Conservation (phyloP, 257 asterid genomes). For the Pogostemon cablin region DNA sequence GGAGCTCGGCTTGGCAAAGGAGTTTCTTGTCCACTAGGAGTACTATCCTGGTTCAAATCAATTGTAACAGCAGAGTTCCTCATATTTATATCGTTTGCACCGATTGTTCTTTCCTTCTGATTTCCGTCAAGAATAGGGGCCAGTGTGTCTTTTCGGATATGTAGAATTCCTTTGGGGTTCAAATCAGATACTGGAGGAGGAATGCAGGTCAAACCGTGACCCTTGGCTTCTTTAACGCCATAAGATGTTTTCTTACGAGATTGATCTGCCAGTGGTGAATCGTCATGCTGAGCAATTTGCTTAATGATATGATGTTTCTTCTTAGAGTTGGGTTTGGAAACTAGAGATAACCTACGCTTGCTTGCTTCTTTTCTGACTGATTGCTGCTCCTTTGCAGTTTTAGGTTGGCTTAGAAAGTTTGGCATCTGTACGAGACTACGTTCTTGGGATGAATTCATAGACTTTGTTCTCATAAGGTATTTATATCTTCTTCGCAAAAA, state of each 20-base stretch:
- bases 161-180: slow-evolving; percentile 44
- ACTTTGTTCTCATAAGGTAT: slow-evolving; percentile 49
- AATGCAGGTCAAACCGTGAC: slow-evolving; percentile 10
- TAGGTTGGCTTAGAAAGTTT: slow-evolving; percentile 33
- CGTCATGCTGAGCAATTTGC: slow-evolving; percentile 32
- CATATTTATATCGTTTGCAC: slow-evolving; percentile 38
- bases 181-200: slow-evolving; percentile 33
- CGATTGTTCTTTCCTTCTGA: slow-evolving; percentile 44
- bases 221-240: slow-evolving; percentile 37
- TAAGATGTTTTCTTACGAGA: slow-evolving; percentile 39
- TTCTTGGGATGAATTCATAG: slow-evolving; percentile 36
- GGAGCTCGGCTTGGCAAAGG: slow-evolving; percentile 60
- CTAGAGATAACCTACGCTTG: slow-evolving; percentile 43
- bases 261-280: slow-evolving; percentile 31
- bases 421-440: slow-evolving; percentile 28
- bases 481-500: slow-evolving; percentile 57
- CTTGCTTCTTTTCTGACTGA: slow-evolving; percentile 38
- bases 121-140: slow-evolving; percentile 38
- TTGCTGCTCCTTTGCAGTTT: slow-evolving; percentile 33
- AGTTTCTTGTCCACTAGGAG: slow-evolving; percentile 44
- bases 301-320: slow-evolving; percentile 37
- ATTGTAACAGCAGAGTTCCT: slow-evolving; percentile 36
- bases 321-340: slow-evolving; percentile 42
- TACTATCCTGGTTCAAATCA: slow-evolving; percentile 62
- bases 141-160: slow-evolving; percentile 37